These are phyloP conservation scores for Phoma sp. DNA, from an alignment of 2,329 filamentous ascomycete genomes.

Conservation along the genomic window DNA sequence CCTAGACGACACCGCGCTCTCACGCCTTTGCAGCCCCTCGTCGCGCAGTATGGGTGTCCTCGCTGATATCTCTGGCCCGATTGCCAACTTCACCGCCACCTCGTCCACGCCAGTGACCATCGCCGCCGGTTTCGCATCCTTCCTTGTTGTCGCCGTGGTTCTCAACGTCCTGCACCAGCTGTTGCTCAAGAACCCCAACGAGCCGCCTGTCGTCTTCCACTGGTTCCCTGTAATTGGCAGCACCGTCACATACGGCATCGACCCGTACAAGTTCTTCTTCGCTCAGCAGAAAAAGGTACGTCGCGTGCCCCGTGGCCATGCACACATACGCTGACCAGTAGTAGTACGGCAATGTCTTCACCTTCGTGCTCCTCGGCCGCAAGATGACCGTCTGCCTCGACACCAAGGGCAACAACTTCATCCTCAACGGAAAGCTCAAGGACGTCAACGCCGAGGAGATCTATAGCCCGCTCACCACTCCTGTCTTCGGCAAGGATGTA, in stretches of 20 bases:
- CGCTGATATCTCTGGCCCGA: constrained; percentile 56
- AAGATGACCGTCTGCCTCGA: constrained; percentile 88
- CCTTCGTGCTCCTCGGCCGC: constrained; percentile 85
- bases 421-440: constrained; percentile 87
- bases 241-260: constrained; percentile 93
- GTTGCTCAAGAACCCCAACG: constrained; percentile 79
- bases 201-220: constrained; percentile 69
- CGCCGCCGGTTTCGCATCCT: constrained; percentile 54
- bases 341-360: constrained; percentile 88
- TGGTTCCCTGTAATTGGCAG: constrained; percentile 79
- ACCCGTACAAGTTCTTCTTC: constrained; percentile 87
- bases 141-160: constrained; percentile 66
- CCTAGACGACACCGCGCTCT: constrained; percentile 16
- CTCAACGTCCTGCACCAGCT: constrained; percentile 83
- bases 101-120: constrained; percentile 55
- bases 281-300: constrained; percentile 74
- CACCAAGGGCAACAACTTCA: constrained; percentile 85
- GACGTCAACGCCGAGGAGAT: constrained; percentile 92
- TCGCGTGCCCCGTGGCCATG: constrained; percentile 12
- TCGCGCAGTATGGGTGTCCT: constrained; percentile 60
- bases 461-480: constrained; percentile 76
- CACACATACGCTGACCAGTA: constrained; percentile 27
- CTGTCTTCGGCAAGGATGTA: constrained; percentile 82
- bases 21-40: constrained; percentile 21
- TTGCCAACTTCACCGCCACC: constrained; percentile 54